phyloP scores from a whole-genome alignment of 1,139 yeast genomes.

The Yamadazyma mexicana region DNA sequence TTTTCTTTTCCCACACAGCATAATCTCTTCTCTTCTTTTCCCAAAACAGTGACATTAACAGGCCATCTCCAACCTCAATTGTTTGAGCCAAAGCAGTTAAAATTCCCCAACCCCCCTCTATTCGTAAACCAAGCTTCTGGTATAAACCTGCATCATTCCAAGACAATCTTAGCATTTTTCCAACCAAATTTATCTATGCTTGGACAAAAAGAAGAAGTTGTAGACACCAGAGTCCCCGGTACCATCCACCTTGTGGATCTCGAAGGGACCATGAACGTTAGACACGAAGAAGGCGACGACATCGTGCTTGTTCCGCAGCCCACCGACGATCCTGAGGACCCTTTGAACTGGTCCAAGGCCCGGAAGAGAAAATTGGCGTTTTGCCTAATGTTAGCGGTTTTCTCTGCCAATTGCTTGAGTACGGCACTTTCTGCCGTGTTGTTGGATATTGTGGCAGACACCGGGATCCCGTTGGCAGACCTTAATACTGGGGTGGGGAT shows the following conservation, averaged over 20 bases:
- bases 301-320: slow-evolving; percentile 30
- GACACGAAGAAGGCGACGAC: slow-evolving; percentile 19
- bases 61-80: no score
- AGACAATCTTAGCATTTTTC: neutral
- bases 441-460: slow-evolving; percentile 15
- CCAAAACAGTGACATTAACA: no score
- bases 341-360: slow-evolving; percentile 24
- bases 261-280: slow-evolving; percentile 20
- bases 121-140: no score
- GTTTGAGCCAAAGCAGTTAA: no score
- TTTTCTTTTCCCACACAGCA: no score
- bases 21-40: no score
- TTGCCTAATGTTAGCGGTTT: slow-evolving; percentile 15
- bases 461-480: slow-evolving; percentile 19
- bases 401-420: slow-evolving; percentile 11
- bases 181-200: no score
- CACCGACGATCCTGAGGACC: slow-evolving; percentile 25
- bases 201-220: slow-evolving; percentile 6
- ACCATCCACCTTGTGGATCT: slow-evolving; percentile 27
- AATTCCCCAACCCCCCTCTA: no score
- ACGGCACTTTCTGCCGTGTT: slow-evolving; percentile 13
- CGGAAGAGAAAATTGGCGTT: slow-evolving; percentile 19
- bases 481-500: slow-evolving; percentile 33
- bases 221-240: slow-evolving; percentile 20
- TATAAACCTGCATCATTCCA: neutral